Conservation (phyloP, 2,329 filamentous ascomycete genomes). For the Epichloe glyceriae region DNA sequence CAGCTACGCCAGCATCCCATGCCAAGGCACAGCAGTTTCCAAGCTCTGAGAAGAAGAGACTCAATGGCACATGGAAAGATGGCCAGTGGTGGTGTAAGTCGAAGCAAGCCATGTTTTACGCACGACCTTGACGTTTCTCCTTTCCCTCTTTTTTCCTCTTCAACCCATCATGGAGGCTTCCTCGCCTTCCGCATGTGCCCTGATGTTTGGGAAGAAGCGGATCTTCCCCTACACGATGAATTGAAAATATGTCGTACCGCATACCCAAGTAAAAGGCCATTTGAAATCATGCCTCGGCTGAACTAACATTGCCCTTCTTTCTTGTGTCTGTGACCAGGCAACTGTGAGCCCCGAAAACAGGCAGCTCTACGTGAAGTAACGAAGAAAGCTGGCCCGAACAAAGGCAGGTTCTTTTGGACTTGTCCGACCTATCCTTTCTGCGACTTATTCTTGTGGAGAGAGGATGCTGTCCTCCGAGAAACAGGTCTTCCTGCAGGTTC, state of each 20-base stretch:
- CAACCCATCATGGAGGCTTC: not conserved
- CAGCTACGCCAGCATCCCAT: slow-evolving; percentile 1
- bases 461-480: slow-evolving; percentile 22
- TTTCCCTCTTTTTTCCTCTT: not conserved
- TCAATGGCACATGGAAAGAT: slow-evolving; percentile 20
- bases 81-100: slow-evolving; percentile 25
- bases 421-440: slow-evolving; percentile 26
- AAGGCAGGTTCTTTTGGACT: slow-evolving; percentile 29
- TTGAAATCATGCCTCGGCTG: not conserved
- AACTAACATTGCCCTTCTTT: slow-evolving; percentile 1
- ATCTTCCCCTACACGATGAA: too few relatives aligned
- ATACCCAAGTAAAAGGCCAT: not conserved
- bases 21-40: slow-evolving; percentile 11
- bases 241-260: not conserved
- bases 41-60: slow-evolving; percentile 17
- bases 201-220: too few relatives aligned
- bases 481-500: slow-evolving; percentile 9
- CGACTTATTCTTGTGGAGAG: slow-evolving; percentile 32
- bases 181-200: too few relatives aligned
- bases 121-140: not conserved
- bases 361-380: slow-evolving; percentile 22
- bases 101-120: not conserved
- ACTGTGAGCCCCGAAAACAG: slow-evolving; percentile 27
- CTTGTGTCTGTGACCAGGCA: slow-evolving; percentile 17
- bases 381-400: slow-evolving; percentile 25